A percentile compares a stretch with the other conserved stretches of the same genome.
Evolutionary conservation across 441 rosid species (phyloP).

Genomic region (Adansonia rubrostipa): DNA sequence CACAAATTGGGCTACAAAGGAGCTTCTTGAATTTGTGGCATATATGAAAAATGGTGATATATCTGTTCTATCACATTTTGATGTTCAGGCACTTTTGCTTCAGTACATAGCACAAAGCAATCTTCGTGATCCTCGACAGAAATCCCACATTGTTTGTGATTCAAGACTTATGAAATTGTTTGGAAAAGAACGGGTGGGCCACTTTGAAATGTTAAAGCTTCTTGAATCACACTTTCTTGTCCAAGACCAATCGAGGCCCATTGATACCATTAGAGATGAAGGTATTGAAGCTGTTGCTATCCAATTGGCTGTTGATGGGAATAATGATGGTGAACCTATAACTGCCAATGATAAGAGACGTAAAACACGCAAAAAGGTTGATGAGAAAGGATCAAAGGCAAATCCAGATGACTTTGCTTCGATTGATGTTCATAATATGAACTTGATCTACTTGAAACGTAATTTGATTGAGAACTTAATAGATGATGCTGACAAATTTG

Average conservation of each 20-base stretch:
- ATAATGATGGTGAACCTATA: slow-evolving; percentile 38
- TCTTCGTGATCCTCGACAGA: slow-evolving; percentile 71
- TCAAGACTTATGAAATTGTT: slow-evolving; percentile 70
- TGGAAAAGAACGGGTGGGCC: slow-evolving; percentile 65
- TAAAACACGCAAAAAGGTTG: slow-evolving; percentile 57
- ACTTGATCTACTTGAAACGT: slow-evolving; percentile 76
- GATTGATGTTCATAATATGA: slow-evolving; percentile 84
- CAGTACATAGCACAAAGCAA: slow-evolving; percentile 69
- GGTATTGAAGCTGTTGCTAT: slow-evolving; percentile 43
- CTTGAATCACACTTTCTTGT: slow-evolving; percentile 73
- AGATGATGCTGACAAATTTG: slow-evolving; percentile 67
- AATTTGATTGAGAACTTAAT: slow-evolving; percentile 70
- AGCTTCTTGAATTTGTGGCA: slow-evolving; percentile 84
- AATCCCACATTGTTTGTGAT: slow-evolving; percentile 70
- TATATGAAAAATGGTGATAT: slow-evolving; percentile 78
- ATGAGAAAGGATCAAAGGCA: slow-evolving; percentile 48
- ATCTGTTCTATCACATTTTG: slow-evolving; percentile 60
- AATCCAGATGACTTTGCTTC: slow-evolving; percentile 81
- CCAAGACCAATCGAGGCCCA: slow-evolving; percentile 48
- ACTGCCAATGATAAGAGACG: slow-evolving; percentile 53
- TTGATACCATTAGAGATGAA: slow-evolving; percentile 40
- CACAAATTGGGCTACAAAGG: slow-evolving; percentile 79
- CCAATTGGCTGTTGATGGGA: slow-evolving; percentile 44
- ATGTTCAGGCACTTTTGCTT: slow-evolving; percentile 72
- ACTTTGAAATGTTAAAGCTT: slow-evolving; percentile 89